Percentiles rank a stretch among this genome's conserved stretches.
Conservation (phyloP, 345 rosid genomes). For the Populus davidiana region DNA sequence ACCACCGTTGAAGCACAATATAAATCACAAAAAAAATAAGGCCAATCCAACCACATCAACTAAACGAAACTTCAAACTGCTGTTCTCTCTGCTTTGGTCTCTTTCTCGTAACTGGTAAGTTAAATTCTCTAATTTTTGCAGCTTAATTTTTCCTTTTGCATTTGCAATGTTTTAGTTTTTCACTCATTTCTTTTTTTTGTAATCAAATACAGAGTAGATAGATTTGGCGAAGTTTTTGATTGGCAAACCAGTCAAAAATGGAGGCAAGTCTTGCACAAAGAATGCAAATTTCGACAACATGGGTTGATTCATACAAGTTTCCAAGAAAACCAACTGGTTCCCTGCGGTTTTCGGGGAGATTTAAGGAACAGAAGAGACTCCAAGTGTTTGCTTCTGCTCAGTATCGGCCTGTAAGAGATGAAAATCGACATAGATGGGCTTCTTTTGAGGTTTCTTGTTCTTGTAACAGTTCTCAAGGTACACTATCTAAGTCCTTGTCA, state of each 20-base stretch:
- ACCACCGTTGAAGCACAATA: no score
- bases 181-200: background rate
- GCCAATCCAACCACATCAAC: no score
- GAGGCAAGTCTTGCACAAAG: background rate
- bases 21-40: no score
- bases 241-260: background rate
- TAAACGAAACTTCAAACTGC: no score
- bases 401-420: background rate
- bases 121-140: no score
- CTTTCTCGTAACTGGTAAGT: no score
- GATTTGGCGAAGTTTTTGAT: background rate
- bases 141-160: no score
- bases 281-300: background rate
- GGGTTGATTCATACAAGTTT: background rate
- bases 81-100: no score
- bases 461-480: background rate
- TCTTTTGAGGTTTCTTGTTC: background rate
- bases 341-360: background rate
- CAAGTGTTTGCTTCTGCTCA: background rate
- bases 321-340: background rate
- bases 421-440: background rate
- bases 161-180: no score
- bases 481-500: background rate
- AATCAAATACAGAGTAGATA: background rate
- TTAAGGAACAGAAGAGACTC: background rate